These are phyloP conservation scores for Fonsecaea monophora DNA, from an alignment of 2,329 filamentous ascomycete genomes.

Conservation along the genomic window DNA sequence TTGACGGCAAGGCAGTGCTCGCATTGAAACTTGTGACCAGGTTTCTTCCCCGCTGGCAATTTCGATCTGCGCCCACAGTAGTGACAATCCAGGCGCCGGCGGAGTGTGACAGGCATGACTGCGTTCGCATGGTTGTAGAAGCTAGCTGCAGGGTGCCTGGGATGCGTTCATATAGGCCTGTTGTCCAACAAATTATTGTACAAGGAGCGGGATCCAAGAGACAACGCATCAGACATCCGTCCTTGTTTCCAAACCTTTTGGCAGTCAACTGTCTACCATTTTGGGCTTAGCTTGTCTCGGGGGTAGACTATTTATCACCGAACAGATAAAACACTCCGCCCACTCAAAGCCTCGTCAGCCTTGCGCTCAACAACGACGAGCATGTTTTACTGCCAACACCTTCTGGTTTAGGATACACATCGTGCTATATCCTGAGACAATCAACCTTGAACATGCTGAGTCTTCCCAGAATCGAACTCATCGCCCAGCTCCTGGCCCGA, in stretches of 20 bases:
- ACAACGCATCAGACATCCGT: neutral
- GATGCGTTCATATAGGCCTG: neutral
- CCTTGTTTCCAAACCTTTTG: constrained; percentile 1
- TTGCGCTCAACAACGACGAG: neutral
- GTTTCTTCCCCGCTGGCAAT: constrained; percentile 51
- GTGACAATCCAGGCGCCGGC: constrained; percentile 71
- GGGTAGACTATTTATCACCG: constrained; percentile 4
- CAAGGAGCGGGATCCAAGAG: constrained; percentile 1
- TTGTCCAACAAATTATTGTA: neutral
- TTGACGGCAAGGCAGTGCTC: constrained; percentile 83
- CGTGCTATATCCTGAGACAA: neutral
- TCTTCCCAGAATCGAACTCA: neutral
- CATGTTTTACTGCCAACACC: neutral
- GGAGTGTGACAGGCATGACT: constrained; percentile 51
- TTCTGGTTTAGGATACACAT: neutral
- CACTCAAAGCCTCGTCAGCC: neutral
- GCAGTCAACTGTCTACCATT: constrained; percentile 18
- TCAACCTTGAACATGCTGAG: neutral
- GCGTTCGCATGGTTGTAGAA: constrained; percentile 3
- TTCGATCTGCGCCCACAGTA: constrained; percentile 70
- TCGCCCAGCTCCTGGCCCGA: neutral
- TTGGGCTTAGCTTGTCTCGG: constrained; percentile 13
- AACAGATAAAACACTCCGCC: neutral
- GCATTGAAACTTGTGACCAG: constrained; percentile 73
- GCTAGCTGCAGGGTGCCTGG: neutral